phyloP scores from a whole-genome alignment of 139 green algal genomes.

The Pseudopediastrum boryanum region DNA sequence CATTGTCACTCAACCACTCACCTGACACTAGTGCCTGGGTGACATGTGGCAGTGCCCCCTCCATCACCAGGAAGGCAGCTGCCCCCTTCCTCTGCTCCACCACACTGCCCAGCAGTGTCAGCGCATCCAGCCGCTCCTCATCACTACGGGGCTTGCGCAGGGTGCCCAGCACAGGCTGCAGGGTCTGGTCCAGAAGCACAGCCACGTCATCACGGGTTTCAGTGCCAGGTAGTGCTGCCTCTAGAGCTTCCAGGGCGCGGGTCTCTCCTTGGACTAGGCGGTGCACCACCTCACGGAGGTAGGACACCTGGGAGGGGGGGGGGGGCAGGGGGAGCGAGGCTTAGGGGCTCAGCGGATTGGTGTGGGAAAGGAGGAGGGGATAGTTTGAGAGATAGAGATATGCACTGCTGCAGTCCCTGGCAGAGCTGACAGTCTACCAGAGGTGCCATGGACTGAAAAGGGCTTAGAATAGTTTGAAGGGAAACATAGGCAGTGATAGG shows the following conservation, averaged over 20 bases:
- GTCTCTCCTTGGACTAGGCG: constrained; percentile 20
- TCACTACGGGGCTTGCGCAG: not conserved
- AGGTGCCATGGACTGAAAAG: no score
- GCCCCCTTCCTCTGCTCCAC: constrained; percentile 23
- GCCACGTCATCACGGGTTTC: constrained; percentile 30
- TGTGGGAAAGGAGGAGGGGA: no score
- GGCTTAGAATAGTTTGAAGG: no score
- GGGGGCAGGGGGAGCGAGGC: no score
- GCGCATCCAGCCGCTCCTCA: constrained; percentile 23
- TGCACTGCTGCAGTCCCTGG: no score
- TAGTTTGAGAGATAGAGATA: no score
- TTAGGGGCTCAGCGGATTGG: no score
- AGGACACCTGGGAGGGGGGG: no score
- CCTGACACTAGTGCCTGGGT: constrained; percentile 16
- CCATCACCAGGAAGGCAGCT: constrained; percentile 17
- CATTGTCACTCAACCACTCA: no score
- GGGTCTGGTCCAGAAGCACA: constrained; percentile 31
- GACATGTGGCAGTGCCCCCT: constrained; percentile 24
- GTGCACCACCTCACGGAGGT: constrained; percentile 27
- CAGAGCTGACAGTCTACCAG: no score
- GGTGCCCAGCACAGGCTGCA: constrained; percentile 9
- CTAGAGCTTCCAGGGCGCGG: constrained; percentile 9
- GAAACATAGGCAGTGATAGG: no score
- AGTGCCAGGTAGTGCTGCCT: constrained; percentile 6
- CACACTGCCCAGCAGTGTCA: constrained; percentile 26